Percentiles rank a stretch among this genome's conserved stretches.
phyloP scores from a whole-genome alignment of 495 filamentous ascomycete species.

The Penicillium riverlandense region DNA sequence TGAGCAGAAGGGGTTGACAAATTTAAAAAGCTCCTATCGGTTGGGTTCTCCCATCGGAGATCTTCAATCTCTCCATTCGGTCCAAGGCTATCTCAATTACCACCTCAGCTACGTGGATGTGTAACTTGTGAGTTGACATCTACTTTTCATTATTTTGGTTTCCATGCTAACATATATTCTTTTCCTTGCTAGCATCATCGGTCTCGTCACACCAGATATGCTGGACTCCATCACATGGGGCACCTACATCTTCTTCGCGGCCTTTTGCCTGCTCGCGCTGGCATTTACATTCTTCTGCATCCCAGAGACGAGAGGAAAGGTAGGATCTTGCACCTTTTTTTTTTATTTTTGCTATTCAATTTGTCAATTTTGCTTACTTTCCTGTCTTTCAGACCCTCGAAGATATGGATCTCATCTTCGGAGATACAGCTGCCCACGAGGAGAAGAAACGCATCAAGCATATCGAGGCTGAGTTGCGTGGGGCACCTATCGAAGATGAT shows the following conservation, averaged over 20 bases:
- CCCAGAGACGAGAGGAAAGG: slow-evolving; percentile 53
- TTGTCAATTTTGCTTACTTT: background rate
- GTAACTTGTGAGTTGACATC: slow-evolving; percentile 27
- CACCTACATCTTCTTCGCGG: slow-evolving; percentile 73
- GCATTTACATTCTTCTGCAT: slow-evolving; percentile 52
- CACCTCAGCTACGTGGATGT: slow-evolving; percentile 36
- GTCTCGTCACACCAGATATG: slow-evolving; percentile 72
- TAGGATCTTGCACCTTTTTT: background rate
- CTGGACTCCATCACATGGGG: slow-evolving; percentile 63
- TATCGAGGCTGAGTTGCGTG: slow-evolving; percentile 60
- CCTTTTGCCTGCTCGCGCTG: slow-evolving; percentile 59
- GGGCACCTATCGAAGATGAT: slow-evolving; percentile 22
- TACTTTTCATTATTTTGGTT: background rate
- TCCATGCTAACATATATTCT: background rate
- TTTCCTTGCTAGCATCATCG: slow-evolving; percentile 46
- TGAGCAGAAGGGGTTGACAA: no score
- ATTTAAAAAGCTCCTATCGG: slow-evolving; percentile 27
- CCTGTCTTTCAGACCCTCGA: slow-evolving; percentile 31
- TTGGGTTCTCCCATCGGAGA: slow-evolving; percentile 36
- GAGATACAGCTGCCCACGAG: slow-evolving; percentile 59
- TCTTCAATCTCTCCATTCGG: slow-evolving; percentile 32
- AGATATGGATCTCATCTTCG: slow-evolving; percentile 70
- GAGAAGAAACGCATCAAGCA: slow-evolving; percentile 66
- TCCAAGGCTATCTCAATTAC: slow-evolving; percentile 33
- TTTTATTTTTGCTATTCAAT: background rate